Conservation (phyloP, 768 basidiomycete genomes). For the Ramaria rubella region DNA sequence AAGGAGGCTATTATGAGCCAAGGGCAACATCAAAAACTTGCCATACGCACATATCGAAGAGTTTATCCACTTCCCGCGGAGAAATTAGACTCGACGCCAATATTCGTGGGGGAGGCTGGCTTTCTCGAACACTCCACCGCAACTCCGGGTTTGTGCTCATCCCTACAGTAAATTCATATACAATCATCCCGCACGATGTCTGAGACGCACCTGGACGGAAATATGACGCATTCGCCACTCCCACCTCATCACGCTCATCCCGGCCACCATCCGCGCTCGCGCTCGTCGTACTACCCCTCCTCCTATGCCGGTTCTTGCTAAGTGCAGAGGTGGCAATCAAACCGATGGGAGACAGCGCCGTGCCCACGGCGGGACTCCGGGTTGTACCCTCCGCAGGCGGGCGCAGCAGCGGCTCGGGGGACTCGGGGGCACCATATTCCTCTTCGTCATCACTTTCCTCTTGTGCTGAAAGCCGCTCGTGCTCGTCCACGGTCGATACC, state of each 20-base stretch:
- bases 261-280: conserved; percentile 39
- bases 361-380: conserved; percentile 15
- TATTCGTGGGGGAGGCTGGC: conserved; percentile 55
- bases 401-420: conserved; percentile 6
- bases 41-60: conserved; percentile 59
- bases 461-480: conserved; percentile 27
- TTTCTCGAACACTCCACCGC: conserved; percentile 33
- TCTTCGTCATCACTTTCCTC: conserved; percentile 33
- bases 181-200: neutral
- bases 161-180: conserved; percentile 13
- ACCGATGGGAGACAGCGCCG: conserved; percentile 10
- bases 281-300: conserved; percentile 23
- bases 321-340: conserved; percentile 17
- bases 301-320: conserved; percentile 27
- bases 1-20: conserved; percentile 9
- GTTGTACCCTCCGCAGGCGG: conserved; percentile 18
- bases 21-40: neutral
- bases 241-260: conserved; percentile 48
- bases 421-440: conserved; percentile 25
- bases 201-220: conserved; percentile 60
- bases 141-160: conserved; percentile 28
- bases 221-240: conserved; percentile 62
- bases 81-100: conserved; percentile 57
- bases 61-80: conserved; percentile 56
- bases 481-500: conserved; percentile 9